Percentiles rank a stretch among this genome's conserved stretches.
phyloP scores from a whole-genome alignment of 176 grass and related monocot species.

The Tillandsia leiboldiana region DNA sequence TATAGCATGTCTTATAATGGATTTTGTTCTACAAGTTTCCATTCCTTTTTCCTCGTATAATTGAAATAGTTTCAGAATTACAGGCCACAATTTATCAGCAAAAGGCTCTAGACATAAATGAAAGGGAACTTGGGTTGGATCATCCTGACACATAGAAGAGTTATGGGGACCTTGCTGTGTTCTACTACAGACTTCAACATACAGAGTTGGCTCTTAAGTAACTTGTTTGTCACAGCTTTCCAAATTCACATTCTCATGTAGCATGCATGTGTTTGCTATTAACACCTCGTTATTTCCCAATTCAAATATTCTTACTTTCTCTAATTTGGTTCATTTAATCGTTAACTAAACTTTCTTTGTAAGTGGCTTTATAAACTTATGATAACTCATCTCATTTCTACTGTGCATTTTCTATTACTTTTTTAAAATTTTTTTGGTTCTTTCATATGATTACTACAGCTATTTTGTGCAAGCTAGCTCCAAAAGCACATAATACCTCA shows the following conservation, averaged over 20 bases:
- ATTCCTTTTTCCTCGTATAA: slow-evolving; percentile 22
- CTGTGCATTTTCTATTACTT: no score
- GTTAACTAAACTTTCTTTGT: neutral
- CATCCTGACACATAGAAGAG: slow-evolving; percentile 99
- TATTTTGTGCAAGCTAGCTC: no score
- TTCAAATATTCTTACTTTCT: neutral
- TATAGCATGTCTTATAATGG: no score
- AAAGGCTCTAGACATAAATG: slow-evolving; percentile 97
- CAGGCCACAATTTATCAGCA: slow-evolving; percentile 99
- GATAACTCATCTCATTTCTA: neutral
- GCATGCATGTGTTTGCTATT: neutral
- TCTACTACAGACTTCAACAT: slow-evolving; percentile 97
- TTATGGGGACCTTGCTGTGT: slow-evolving; percentile 96
- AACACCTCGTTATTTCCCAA: neutral
- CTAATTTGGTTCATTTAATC: neutral
- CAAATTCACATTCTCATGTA: neutral
- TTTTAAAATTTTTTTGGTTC: no score
- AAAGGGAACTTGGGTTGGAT: slow-evolving; percentile 96
- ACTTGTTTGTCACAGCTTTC: neutral
- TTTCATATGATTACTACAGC: no score
- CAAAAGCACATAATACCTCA: neutral
- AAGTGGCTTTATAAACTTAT: neutral
- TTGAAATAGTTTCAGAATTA: slow-evolving; percentile 28
- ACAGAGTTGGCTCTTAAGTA: slow-evolving; percentile 99
- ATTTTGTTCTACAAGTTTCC: neutral